Conservation (phyloP, 169 alveolate genomes). For the Plasmodium reichenowi region DNA sequence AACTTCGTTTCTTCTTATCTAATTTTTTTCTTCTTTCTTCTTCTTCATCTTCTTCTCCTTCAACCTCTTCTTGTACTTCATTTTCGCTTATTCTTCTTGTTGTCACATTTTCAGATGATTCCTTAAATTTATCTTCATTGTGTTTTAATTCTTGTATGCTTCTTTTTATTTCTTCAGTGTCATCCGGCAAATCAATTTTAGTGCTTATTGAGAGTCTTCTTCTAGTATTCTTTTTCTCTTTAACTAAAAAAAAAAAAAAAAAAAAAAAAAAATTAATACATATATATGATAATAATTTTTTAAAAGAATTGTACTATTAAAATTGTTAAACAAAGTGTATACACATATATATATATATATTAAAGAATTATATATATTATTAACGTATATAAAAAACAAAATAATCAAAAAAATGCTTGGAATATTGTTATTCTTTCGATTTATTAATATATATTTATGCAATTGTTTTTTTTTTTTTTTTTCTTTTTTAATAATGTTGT, state of each 20-base stretch:
- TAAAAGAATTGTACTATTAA: too few relatives aligned
- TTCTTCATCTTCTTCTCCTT: slow-evolving; percentile 1
- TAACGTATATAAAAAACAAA: too few relatives aligned
- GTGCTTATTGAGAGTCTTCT: slow-evolving; percentile 74
- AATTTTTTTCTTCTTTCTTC: slow-evolving; percentile 10
- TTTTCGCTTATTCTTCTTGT: neutral
- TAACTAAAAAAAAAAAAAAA: slow-evolving; percentile 18
- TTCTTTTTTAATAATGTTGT: too few relatives aligned
- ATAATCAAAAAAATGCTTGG: too few relatives aligned
- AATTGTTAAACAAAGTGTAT: too few relatives aligned
- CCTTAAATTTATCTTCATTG: slow-evolving; percentile 68
- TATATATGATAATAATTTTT: neutral
- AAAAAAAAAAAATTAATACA: neutral
- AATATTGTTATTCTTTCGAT: too few relatives aligned
- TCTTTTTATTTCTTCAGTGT: slow-evolving; percentile 67
- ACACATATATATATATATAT: too few relatives aligned
- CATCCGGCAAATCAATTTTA: slow-evolving; percentile 37
- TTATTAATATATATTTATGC: too few relatives aligned
- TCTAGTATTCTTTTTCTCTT: slow-evolving; percentile 65
- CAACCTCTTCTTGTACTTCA: slow-evolving; percentile 1
- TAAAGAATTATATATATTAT: too few relatives aligned
- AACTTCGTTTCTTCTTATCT: slow-evolving; percentile 21
- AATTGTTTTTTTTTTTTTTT: too few relatives aligned
- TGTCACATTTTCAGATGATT: slow-evolving; percentile 47
- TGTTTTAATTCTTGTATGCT: slow-evolving; percentile 58